Evolutionary conservation across 2,329 filamentous ascomycete genomes (phyloP).

Genomic region (Aureobasidium sp.): DNA sequence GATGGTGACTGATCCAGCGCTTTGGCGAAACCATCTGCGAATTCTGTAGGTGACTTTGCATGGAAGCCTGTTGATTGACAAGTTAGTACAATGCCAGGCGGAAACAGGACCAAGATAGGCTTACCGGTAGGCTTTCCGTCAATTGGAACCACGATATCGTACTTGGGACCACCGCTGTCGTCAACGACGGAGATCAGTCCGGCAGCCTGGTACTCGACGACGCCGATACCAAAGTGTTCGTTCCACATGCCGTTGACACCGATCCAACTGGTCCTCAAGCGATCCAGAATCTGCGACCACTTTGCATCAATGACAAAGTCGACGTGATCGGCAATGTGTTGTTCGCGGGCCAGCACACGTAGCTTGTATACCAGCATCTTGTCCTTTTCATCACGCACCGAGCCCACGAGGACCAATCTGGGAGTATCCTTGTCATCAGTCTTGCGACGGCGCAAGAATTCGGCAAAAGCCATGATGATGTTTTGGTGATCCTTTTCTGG

Average conservation of each 20-base stretch:
- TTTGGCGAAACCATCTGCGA: slow-evolving; percentile 71
- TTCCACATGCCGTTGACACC: slow-evolving; percentile 99
- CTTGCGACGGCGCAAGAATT: slow-evolving; percentile 37
- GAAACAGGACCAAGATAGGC: slow-evolving; percentile 19
- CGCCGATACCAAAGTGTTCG: slow-evolving; percentile 96
- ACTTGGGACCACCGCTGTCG: slow-evolving; percentile 82
- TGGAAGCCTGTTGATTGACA: slow-evolving; percentile 60
- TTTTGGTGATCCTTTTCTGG: slow-evolving; percentile 94
- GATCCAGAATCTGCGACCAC: slow-evolving; percentile 79
- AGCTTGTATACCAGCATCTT: slow-evolving; percentile 81
- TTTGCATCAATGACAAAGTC: slow-evolving; percentile 85
- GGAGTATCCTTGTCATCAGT: slow-evolving; percentile 34
- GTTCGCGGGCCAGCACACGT: slow-evolving; percentile 75
- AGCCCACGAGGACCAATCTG: slow-evolving; percentile 78
- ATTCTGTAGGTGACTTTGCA: slow-evolving; percentile 69
- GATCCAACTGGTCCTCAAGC: slow-evolving; percentile 68
- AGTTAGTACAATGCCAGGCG: not conserved
- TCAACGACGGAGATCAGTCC: slow-evolving; percentile 91
- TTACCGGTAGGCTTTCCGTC: slow-evolving; percentile 71
- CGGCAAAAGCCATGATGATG: slow-evolving; percentile 78
- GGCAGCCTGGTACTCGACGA: slow-evolving; percentile 96
- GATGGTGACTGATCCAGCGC: slow-evolving; percentile 59
- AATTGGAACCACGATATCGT: slow-evolving; percentile 81
- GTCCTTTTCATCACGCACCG: slow-evolving; percentile 78
- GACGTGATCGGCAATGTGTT: slow-evolving; percentile 75